phyloP scores from a whole-genome alignment of 345 rosid species.

The Dipteronia dyeriana region DNA sequence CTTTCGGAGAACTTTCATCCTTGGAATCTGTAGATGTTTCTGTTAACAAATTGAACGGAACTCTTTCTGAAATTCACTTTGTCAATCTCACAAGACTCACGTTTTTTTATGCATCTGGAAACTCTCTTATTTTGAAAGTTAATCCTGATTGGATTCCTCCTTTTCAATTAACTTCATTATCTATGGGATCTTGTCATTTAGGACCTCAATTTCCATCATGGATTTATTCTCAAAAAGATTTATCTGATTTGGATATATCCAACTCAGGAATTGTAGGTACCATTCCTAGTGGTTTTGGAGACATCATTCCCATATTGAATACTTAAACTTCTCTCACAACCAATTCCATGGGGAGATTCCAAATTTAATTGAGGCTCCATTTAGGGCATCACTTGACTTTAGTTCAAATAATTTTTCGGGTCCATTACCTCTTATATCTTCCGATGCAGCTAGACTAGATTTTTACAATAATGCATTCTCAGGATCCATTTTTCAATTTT shows the following conservation, averaged over 20 bases:
- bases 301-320: background rate
- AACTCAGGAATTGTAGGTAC: conserved; percentile 23
- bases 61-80: conserved; percentile 26
- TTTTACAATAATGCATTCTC: conserved; percentile 40
- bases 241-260: conserved; percentile 23
- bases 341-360: conserved; percentile 32
- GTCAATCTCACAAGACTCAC: conserved; percentile 27
- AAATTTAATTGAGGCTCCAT: background rate
- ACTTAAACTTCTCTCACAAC: conserved; percentile 35
- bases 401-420: conserved; percentile 21
- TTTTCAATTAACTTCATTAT: conserved; percentile 23
- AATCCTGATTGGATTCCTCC: conserved; percentile 33
- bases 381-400: conserved; percentile 14
- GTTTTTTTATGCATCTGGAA: conserved; percentile 9
- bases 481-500: conserved; percentile 28
- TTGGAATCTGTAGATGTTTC: too few relatives aligned
- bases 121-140: conserved; percentile 23
- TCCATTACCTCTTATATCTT: conserved; percentile 16
- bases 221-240: conserved; percentile 22
- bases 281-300: conserved; percentile 33
- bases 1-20: too few relatives aligned
- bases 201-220: conserved; percentile 37
- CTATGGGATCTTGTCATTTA: conserved; percentile 18
- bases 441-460: conserved; percentile 24
- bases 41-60: background rate